A percentile compares a stretch with the other conserved stretches of the same genome.
phyloP scores from a whole-genome alignment of 2,329 filamentous ascomycete genomes.

The Aspergillus fructus region DNA sequence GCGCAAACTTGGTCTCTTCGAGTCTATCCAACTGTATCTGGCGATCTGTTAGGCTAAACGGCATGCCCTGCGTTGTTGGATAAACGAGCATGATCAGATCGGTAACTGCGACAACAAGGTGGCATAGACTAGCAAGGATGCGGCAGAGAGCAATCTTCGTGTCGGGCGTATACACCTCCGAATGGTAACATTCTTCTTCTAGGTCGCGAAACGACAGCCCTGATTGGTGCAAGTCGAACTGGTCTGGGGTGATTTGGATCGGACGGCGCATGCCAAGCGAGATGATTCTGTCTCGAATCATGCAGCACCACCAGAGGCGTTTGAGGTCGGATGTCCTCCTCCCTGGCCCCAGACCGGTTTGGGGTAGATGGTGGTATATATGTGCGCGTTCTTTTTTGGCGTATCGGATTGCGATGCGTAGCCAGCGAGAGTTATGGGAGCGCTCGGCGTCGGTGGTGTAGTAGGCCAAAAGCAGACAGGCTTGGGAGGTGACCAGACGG shows the following conservation, averaged over 20 bases:
- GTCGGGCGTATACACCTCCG: conserved; percentile 14
- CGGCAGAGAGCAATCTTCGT: conserved; percentile 11
- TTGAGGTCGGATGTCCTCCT: conserved; percentile 8
- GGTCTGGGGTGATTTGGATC: conserved; percentile 13
- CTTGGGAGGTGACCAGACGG: conserved; percentile 8
- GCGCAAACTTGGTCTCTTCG: conserved; percentile 10
- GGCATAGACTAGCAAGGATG: conserved; percentile 13
- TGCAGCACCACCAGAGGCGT: conserved; percentile 17
- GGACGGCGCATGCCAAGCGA: conserved; percentile 15
- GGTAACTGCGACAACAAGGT: conserved; percentile 13
- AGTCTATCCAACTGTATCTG: conserved; percentile 1
- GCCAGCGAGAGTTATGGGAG: conserved; percentile 14
- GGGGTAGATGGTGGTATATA: conserved; percentile 1
- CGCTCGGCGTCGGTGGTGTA: conserved; percentile 15
- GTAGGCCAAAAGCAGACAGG: conserved; percentile 12
- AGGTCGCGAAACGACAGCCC: conserved; percentile 12
- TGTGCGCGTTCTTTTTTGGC: conserved; percentile 9
- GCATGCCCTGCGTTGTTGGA: conserved; percentile 7
- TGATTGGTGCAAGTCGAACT: conserved; percentile 10
- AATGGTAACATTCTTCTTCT: conserved; percentile 10
- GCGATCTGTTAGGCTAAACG: conserved; percentile 1
- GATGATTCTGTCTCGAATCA: conserved; percentile 17
- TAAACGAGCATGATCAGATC: conserved; percentile 12
- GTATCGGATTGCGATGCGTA: conserved; percentile 9
- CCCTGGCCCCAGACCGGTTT: not conserved